Evolutionary conservation across 139 green algal genomes (phyloP).

Genomic region (Asterochloris erici): DNA sequence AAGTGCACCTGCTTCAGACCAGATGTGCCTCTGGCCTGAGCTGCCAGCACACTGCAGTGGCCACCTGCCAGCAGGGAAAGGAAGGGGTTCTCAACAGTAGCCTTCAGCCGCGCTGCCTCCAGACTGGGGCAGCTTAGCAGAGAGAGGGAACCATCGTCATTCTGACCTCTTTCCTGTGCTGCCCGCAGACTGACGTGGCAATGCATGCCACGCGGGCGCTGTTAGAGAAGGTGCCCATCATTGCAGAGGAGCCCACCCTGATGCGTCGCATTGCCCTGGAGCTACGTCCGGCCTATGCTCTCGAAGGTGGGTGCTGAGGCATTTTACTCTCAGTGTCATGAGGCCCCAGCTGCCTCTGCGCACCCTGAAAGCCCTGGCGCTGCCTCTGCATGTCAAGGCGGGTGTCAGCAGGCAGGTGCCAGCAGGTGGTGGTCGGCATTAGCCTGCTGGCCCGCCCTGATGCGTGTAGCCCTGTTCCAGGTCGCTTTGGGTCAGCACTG

Average conservation of each 20-base stretch:
- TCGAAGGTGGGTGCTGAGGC: constrained; percentile 4
- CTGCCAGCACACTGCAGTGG: too few relatives aligned
- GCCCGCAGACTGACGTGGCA: neutral
- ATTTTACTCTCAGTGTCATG: neutral
- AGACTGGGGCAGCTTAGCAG: too few relatives aligned
- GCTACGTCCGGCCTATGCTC: neutral
- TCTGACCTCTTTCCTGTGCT: neutral
- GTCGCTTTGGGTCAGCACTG: too few relatives aligned
- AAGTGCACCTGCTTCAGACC: too few relatives aligned
- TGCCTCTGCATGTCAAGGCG: neutral
- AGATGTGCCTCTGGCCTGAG: too few relatives aligned
- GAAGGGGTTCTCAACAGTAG: too few relatives aligned
- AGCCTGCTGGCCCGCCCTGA: neutral
- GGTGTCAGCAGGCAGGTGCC: neutral
- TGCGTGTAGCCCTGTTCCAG: neutral
- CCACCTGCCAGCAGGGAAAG: too few relatives aligned
- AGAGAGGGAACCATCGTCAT: neutral
- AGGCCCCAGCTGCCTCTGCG: neutral
- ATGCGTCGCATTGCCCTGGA: neutral
- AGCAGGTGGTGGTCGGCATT: neutral
- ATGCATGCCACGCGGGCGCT: neutral
- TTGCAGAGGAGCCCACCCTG: constrained; percentile 5
- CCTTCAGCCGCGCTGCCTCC: too few relatives aligned
- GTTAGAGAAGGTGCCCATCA: constrained; percentile 1
- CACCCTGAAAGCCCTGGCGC: neutral